Evolutionary conservation across 2,329 filamentous ascomycete species (phyloP).

Genomic region (Aspergillus calidoustus): DNA sequence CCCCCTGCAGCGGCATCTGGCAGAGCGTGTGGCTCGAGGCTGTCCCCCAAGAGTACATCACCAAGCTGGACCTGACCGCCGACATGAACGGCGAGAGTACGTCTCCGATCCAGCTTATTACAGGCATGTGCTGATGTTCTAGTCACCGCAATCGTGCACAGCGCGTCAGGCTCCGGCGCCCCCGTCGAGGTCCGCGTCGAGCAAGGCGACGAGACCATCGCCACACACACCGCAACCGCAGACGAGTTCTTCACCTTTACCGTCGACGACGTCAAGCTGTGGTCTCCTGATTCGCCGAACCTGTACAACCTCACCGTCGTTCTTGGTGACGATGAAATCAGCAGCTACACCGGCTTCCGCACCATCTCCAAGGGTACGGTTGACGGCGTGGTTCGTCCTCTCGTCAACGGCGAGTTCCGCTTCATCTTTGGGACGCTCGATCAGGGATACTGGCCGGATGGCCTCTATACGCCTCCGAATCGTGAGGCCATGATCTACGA

Average conservation of each 20-base stretch:
- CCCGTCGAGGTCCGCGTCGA: constrained; percentile 46
- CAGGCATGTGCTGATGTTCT: constrained; percentile 2
- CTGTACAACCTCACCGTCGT: constrained; percentile 68
- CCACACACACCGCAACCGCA: constrained; percentile 50
- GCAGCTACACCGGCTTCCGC: constrained; percentile 72
- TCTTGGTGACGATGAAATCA: constrained; percentile 57
- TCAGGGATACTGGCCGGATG: constrained; percentile 74
- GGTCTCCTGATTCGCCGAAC: constrained; percentile 66
- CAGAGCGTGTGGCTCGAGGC: constrained; percentile 73
- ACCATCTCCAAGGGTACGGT: constrained; percentile 63
- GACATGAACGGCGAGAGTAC: constrained; percentile 59
- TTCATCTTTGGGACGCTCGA: constrained; percentile 73
- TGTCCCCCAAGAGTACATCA: constrained; percentile 62
- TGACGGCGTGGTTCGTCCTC: constrained; percentile 62
- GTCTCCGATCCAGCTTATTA: constrained; percentile 23
- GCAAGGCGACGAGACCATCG: constrained; percentile 47
- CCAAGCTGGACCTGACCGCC: constrained; percentile 63
- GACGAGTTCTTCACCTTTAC: constrained; percentile 60
- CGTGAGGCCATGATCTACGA: constrained; percentile 71
- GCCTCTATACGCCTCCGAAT: constrained; percentile 67
- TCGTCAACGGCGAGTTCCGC: constrained; percentile 70
- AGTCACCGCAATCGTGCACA: constrained; percentile 64
- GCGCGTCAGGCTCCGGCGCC: constrained; percentile 42
- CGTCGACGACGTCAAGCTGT: constrained; percentile 61
- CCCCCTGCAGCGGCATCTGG: constrained; percentile 75